phyloP scores from a whole-genome alignment of 164 flowering plant genomes.

The Magnolia kwangsiensis region DNA sequence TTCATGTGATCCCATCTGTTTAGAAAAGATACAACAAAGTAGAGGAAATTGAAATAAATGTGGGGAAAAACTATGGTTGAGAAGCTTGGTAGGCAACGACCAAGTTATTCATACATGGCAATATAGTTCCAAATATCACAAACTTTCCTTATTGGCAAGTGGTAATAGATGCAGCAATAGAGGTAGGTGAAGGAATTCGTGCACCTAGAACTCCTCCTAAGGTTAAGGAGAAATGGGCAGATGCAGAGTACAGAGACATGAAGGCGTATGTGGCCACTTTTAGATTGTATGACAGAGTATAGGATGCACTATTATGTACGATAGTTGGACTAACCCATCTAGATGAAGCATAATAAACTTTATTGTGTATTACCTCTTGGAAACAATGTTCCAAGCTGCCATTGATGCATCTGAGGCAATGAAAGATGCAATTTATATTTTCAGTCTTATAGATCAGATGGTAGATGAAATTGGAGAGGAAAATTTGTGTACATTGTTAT shows the following conservation, averaged over 20 bases:
- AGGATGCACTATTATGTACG: background rate
- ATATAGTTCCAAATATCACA: background rate
- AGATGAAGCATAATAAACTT: background rate
- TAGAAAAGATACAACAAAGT: background rate
- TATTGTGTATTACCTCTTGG: background rate
- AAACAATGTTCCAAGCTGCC: background rate
- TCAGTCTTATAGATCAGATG: background rate
- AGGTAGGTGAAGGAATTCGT: background rate
- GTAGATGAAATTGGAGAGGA: background rate
- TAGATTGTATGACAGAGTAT: background rate
- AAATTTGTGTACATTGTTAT: background rate
- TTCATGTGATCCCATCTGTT: background rate
- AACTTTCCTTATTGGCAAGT: background rate
- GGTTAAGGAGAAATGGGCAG: background rate
- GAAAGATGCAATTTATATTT: background rate
- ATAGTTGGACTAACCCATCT: background rate
- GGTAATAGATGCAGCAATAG: background rate
- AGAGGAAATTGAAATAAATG: background rate
- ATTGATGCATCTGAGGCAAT: background rate
- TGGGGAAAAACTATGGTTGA: background rate
- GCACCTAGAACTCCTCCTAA: background rate
- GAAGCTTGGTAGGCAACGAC: background rate
- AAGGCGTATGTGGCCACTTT: background rate
- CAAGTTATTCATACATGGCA: no score
- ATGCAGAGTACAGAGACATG: background rate